These are phyloP conservation scores for Euphorbia pulcherrima DNA, from an alignment of 345 rosid genomes.

Conservation along the genomic window DNA sequence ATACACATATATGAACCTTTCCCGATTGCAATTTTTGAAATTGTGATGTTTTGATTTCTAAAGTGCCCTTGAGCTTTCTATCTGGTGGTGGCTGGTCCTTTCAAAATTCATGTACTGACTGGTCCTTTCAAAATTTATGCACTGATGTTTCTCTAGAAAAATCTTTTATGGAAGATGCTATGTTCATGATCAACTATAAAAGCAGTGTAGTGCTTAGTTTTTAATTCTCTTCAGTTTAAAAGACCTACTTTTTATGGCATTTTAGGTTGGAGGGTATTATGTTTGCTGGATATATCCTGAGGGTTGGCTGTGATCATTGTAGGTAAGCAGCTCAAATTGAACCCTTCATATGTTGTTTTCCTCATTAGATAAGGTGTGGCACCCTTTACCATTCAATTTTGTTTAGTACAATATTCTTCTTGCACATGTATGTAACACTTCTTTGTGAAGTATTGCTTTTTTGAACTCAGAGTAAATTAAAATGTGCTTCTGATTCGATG, in stretches of 20 bases:
- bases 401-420: neutral
- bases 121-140: neutral
- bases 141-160: neutral
- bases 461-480: neutral
- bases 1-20: neutral
- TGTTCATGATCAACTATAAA: neutral
- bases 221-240: too few relatives aligned
- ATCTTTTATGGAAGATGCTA: neutral
- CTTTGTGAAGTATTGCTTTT: neutral
- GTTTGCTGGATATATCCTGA: slow-evolving; percentile 32
- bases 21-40: neutral
- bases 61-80: too few relatives aligned
- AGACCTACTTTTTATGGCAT: neutral
- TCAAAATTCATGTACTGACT: neutral
- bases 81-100: neutral
- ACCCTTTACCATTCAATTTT: neutral
- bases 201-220: neutral
- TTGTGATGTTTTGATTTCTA: neutral
- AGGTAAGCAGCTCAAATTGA: slow-evolving; percentile 20
- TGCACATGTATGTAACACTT: neutral
- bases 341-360: neutral
- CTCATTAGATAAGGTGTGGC: neutral
- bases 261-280: slow-evolving; percentile 41
- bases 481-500: neutral
- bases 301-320: slow-evolving; percentile 26